Conservation (phyloP, 371 early-diverging fungal species). For the Mucor circinelloides region DNA sequence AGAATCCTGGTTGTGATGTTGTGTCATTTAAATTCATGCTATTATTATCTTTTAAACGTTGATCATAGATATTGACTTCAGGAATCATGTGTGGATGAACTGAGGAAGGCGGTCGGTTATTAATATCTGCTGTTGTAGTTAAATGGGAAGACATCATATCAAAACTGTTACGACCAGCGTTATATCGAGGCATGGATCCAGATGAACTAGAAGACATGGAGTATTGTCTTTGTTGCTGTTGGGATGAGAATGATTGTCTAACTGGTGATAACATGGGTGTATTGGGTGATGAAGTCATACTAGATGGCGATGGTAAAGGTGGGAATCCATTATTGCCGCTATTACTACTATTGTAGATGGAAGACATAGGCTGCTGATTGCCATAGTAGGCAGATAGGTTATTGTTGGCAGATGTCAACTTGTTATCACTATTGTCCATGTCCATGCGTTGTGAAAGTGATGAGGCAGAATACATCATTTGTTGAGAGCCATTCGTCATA, state of each 20-base stretch:
- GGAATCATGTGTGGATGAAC: conserved; percentile 34
- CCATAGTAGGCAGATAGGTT: conserved; percentile 19
- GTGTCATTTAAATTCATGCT: background rate
- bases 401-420: conserved; percentile 9
- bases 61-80: conserved; percentile 16
- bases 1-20: conserved; percentile 16
- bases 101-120: background rate
- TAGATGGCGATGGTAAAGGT: conserved; percentile 40
- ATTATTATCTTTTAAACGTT: conserved; percentile 6
- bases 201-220: conserved; percentile 27
- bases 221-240: conserved; percentile 31
- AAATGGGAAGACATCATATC: conserved; percentile 14
- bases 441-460: conserved; percentile 26
- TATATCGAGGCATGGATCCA: conserved; percentile 16
- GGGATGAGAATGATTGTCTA: conserved; percentile 30
- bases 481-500: conserved; percentile 37
- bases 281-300: conserved; percentile 42
- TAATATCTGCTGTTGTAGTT: background rate
- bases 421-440: conserved; percentile 18
- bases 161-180: conserved; percentile 16
- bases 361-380: conserved; percentile 4
- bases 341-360: conserved; percentile 11
- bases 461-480: conserved; percentile 24
- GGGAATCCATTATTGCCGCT: conserved; percentile 27
- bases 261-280: conserved; percentile 48